These are phyloP conservation scores for Acacia acuminata DNA, from an alignment of 306 rosid species.

Conservation along the genomic window DNA sequence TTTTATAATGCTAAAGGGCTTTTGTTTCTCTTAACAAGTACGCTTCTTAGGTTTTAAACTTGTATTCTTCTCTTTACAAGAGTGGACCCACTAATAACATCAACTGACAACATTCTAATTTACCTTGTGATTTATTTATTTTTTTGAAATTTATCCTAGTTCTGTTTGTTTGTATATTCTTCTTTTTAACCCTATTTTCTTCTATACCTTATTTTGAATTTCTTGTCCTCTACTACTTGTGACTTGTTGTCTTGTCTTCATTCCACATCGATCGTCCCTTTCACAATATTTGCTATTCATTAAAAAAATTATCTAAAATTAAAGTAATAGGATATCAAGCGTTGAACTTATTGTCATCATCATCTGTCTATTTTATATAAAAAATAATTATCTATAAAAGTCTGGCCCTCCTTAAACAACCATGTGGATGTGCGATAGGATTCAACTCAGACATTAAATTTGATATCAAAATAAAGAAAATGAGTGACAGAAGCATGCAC, in stretches of 20 bases:
- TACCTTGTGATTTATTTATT: no score
- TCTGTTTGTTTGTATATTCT: no score
- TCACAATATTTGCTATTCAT: background rate
- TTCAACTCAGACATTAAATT: background rate
- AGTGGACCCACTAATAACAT: no score
- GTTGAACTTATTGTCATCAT: background rate
- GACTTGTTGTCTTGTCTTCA: background rate
- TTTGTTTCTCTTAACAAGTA: no score
- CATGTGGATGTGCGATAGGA: background rate
- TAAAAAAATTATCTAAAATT: background rate
- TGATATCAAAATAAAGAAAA: background rate
- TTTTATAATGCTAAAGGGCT: no score
- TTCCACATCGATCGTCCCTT: background rate
- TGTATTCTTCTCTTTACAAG: fast-evolving
- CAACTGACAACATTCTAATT: no score
- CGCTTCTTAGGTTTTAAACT: no score
- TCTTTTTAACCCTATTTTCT: background rate
- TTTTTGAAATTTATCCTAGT: no score
- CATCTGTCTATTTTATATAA: background rate
- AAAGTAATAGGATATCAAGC: background rate
- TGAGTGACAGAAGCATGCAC: background rate
- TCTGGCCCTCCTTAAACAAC: background rate
- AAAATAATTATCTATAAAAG: background rate
- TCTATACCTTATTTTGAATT: background rate
- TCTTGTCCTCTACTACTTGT: background rate